A percentile compares a stretch with the other conserved stretches of the same genome.
These are phyloP conservation scores for Neurospora hispaniola DNA, from an alignment of 495 filamentous ascomycete genomes.

Conservation along the genomic window DNA sequence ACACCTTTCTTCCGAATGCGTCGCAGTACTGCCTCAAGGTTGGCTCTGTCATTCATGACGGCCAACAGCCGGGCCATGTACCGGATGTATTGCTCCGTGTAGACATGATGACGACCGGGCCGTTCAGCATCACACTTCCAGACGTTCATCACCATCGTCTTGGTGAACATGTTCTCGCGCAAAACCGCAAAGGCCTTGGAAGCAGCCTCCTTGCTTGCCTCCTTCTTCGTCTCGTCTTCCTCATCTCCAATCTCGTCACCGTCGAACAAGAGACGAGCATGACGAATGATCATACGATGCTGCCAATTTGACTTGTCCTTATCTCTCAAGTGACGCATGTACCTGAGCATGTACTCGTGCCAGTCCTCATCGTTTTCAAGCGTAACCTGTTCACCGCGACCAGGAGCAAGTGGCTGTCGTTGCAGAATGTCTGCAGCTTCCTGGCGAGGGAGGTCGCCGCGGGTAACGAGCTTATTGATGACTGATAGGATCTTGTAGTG, in stretches of 20 bases:
- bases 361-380: conserved; percentile 51
- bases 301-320: conserved; percentile 97
- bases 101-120: conserved; percentile 86
- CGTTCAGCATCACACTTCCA: conserved; percentile 94
- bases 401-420: conserved; percentile 33
- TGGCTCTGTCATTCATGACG: conserved; percentile 63
- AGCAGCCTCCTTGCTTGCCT: conserved; percentile 13
- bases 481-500: conserved; percentile 92
- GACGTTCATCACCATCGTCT: conserved; percentile 87
- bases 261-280: conserved; percentile 64
- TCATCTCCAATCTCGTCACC: conserved; percentile 8
- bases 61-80: conserved; percentile 68
- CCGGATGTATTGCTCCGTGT: conserved; percentile 78
- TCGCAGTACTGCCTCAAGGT: conserved; percentile 69
- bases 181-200: conserved; percentile 65
- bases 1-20: conserved; percentile 70
- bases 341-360: conserved; percentile 62
- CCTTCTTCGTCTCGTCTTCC: conserved; percentile 19
- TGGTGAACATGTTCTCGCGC: conserved; percentile 82
- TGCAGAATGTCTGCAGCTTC: conserved; percentile 34
- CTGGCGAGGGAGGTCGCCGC: conserved; percentile 32
- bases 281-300: conserved; percentile 77
- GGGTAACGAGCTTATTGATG: conserved; percentile 66
- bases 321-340: conserved; percentile 61
- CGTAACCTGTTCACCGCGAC: conserved; percentile 24